phyloP scores from a whole-genome alignment of 2,329 filamentous ascomycete genomes.

The Dryadomyces quercus-mongolicae region DNA sequence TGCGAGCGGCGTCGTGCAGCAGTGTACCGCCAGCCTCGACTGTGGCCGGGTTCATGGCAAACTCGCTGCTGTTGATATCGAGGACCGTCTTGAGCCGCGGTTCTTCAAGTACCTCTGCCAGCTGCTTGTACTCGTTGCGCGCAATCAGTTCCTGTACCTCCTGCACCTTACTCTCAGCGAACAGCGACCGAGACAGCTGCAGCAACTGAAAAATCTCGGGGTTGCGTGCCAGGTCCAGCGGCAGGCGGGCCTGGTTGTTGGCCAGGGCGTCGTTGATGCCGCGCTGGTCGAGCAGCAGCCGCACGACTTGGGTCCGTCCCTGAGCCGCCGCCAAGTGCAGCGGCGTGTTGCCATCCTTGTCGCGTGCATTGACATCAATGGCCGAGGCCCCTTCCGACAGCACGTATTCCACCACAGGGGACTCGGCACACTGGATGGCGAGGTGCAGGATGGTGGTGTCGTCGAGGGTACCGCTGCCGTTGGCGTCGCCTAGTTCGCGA shows the following conservation, averaged over 20 bases:
- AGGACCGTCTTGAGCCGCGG: slow-evolving; percentile 73
- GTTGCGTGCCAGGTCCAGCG: slow-evolving; percentile 79
- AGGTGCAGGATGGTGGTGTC: slow-evolving; percentile 88
- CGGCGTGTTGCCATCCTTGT: slow-evolving; percentile 89
- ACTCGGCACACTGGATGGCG: slow-evolving; percentile 89
- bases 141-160: slow-evolving; percentile 72
- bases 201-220: slow-evolving; percentile 94
- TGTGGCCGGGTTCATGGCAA: slow-evolving; percentile 69
- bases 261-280: slow-evolving; percentile 78
- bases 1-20: slow-evolving; percentile 84
- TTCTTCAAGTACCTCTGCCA: slow-evolving; percentile 75
- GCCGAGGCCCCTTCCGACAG: slow-evolving; percentile 56
- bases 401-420: slow-evolving; percentile 88
- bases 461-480: slow-evolving; percentile 41
- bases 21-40: slow-evolving; percentile 79
- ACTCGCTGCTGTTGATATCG: slow-evolving; percentile 85
- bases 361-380: slow-evolving; percentile 77
- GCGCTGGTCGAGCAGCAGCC: slow-evolving; percentile 68
- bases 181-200: slow-evolving; percentile 80
- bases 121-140: slow-evolving; percentile 58
- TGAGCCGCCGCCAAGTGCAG: slow-evolving; percentile 79
- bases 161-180: slow-evolving; percentile 74
- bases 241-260: slow-evolving; percentile 74
- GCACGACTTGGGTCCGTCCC: slow-evolving; percentile 69
- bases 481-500: slow-evolving; percentile 42